phyloP scores from a whole-genome alignment of 2,329 filamentous ascomycete species.

The Elsinoe necatrix region DNA sequence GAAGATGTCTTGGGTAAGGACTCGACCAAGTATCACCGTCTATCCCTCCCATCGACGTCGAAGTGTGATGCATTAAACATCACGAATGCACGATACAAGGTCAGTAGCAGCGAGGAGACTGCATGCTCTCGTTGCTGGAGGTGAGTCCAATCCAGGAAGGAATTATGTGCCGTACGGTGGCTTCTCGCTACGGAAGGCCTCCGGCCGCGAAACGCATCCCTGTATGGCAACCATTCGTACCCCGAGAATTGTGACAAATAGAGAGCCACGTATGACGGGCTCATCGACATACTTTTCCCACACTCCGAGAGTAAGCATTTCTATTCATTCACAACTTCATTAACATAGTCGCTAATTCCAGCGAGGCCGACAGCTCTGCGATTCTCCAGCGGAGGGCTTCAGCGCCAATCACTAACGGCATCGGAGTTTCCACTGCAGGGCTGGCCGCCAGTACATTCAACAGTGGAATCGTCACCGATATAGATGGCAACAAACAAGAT shows the following conservation, averaged over 20 bases:
- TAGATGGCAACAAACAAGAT: background rate
- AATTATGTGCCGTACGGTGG: background rate
- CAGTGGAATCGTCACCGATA: background rate
- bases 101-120: too few species aligned
- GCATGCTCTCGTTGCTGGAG: too few species aligned
- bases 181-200: background rate
- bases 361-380: background rate
- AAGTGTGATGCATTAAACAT: too few species aligned
- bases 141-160: too few species aligned
- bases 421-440: background rate
- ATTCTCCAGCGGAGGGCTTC: background rate
- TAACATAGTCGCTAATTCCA: background rate
- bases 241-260: background rate
- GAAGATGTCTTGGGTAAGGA: too few species aligned
- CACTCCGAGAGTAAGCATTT: too few species aligned
- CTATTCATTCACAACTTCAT: background rate
- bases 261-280: too few species aligned
- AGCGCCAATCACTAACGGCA: background rate
- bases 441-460: background rate
- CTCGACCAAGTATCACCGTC: too few species aligned
- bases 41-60: too few species aligned
- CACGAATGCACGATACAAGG: too few species aligned
- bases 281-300: too few species aligned
- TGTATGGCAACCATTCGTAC: background rate
- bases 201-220: background rate